These are phyloP conservation scores for Lachnellula arida DNA, from an alignment of 2,329 filamentous ascomycete genomes.

Conservation along the genomic window DNA sequence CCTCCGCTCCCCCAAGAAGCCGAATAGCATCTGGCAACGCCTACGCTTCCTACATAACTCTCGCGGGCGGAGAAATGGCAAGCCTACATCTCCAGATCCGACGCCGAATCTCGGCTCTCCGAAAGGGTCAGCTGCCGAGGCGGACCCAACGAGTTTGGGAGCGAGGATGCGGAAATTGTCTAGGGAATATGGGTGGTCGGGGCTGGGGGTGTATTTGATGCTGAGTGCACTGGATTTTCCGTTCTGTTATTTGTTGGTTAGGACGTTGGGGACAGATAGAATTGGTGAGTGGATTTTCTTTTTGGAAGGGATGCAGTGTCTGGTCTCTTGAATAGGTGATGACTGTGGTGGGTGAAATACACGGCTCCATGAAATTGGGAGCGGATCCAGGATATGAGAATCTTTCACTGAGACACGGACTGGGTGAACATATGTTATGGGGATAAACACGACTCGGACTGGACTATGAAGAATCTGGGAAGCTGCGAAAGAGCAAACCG, in stretches of 20 bases:
- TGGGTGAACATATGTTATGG: not conserved
- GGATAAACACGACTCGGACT: too few species aligned
- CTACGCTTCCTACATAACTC: slow-evolving; percentile 23
- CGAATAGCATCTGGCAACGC: slow-evolving; percentile 18
- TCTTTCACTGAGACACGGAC: not conserved
- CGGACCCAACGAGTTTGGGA: slow-evolving; percentile 22
- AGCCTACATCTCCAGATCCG: slow-evolving; percentile 7
- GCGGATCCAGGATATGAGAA: not conserved
- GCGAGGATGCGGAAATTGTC: slow-evolving; percentile 69
- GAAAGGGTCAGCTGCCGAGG: slow-evolving; percentile 6
- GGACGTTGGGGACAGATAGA: slow-evolving; percentile 74
- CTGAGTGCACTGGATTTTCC: slow-evolving; percentile 88
- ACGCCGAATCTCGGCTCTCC: slow-evolving; percentile 6
- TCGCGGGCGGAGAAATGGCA: slow-evolving; percentile 15
- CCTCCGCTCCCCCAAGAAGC: slow-evolving; percentile 8
- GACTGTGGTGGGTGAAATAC: not conserved
- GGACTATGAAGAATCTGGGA: too few species aligned
- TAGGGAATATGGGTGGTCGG: slow-evolving; percentile 90
- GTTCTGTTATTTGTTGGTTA: slow-evolving; percentile 87
- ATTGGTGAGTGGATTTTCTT: slow-evolving; percentile 57
- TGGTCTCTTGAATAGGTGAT: not conserved
- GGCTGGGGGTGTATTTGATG: slow-evolving; percentile 82
- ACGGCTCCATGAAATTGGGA: not conserved
- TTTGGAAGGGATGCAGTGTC: not conserved
- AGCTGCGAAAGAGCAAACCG: too few species aligned